A percentile compares a stretch with the other conserved stretches of the same genome.
Conservation (phyloP, 163 green algal genomes). For the Volvox carteri region DNA sequence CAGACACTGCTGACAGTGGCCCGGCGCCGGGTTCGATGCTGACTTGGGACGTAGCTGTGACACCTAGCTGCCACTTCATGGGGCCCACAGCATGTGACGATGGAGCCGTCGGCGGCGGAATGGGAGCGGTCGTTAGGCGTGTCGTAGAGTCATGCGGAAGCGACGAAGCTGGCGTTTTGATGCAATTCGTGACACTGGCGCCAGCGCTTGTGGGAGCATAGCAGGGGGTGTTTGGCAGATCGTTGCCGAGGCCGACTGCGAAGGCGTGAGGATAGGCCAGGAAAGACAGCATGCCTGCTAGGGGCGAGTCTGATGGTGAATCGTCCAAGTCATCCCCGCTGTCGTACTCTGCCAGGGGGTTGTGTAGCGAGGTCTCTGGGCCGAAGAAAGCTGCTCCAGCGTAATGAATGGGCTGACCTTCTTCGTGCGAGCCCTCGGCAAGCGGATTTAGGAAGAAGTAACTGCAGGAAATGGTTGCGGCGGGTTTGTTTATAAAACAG, state of each 20-base stretch:
- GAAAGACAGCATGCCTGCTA: background rate
- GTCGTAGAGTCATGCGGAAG: background rate
- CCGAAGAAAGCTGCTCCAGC: background rate
- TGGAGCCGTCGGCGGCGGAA: background rate
- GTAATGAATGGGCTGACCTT: background rate
- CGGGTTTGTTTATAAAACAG: background rate
- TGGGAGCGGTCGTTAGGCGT: background rate
- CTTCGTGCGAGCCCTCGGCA: background rate
- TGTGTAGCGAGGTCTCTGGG: background rate
- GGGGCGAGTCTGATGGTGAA: background rate
- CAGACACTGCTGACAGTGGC: no score
- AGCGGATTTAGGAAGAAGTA: conserved; percentile 19
- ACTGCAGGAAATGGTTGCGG: background rate
- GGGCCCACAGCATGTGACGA: background rate
- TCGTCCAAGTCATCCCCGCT: background rate
- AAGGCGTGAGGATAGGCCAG: background rate
- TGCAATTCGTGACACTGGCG: background rate
- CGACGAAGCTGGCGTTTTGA: background rate
- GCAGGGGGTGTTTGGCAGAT: no score
- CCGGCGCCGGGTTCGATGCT: no score
- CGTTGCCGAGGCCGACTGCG: no score
- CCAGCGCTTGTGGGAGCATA: no score
- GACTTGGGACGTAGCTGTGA: no score
- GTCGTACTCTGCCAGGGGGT: conserved; percentile 21
- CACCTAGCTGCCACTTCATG: no score